Evolutionary conservation across 371 early-diverging fungal genomes (phyloP), one percentile per base, ranked within the genome.

Genomic region (Polyrhizophydium stewartii): DNA sequence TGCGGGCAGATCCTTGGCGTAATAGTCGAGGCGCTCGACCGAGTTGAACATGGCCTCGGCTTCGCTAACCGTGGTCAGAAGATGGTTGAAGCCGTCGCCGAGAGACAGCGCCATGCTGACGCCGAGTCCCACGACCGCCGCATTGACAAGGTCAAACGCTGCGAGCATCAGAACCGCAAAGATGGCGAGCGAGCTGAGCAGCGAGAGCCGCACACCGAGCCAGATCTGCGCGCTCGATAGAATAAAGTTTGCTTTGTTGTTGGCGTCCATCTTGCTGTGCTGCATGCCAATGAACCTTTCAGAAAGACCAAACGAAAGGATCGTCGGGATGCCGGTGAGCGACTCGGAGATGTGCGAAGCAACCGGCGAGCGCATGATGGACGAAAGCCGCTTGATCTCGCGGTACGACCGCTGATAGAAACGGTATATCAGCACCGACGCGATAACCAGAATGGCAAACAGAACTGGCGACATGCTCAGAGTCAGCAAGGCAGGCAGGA

Each of bases 1-100:
- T 0, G 80, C 76, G 21, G 82, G 82, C 30, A 93, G 72, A 12
- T 88, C 84, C 37, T 79, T 61, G 16, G 67, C 83, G 62, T 93
- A 93, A 72, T 94, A 89, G 40, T 86, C 73, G 52, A 93, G 77
- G 40, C 96, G 85, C 71, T 93, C 97, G 45, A 92, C 83, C 3
- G 90, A 40, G 55, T 66, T 66, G 51, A 69, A n/a, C 43, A n/a
- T 17, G 16, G 43, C 43, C n/a, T 43, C 43, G n/a, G n/a, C n/a
- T 43, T 43, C 17, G n/a, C 43, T 43, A 43, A 43, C n/a, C 43
- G n/a, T 16, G 17, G 16, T 16, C 43, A 43, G 16, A 43, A 43
- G 43, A 16, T 16, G 17, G n/a, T 43, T 43, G 17, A 43, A 43
- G 16, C 17, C 16, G 16, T 43, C 43, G 17, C 43, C 43, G n/a